These are phyloP conservation scores for Leptodontidium sp. DNA, from an alignment of 2,329 filamentous ascomycete genomes.

Conservation along the genomic window DNA sequence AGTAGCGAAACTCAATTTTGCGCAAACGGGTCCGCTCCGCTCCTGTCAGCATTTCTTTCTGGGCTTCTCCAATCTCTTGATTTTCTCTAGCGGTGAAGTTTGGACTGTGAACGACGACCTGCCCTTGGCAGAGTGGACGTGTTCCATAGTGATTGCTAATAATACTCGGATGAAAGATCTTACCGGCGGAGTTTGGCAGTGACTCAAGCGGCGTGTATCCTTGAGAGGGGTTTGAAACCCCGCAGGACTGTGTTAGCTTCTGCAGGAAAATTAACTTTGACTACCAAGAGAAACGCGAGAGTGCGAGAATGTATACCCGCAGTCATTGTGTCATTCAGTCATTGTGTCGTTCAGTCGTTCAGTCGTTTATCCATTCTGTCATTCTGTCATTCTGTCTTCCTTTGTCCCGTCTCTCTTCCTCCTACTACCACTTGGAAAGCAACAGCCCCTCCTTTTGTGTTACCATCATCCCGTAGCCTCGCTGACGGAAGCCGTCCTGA, in stretches of 20 bases:
- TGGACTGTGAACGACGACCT: neutral
- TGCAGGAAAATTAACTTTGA: neutral
- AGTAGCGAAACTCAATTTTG: neutral
- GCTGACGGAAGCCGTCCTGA: neutral
- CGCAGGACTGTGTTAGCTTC: neutral
- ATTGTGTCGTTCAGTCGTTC: too few relatives aligned
- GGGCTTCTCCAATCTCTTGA: neutral
- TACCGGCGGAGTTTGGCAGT: neutral
- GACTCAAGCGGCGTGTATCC: neutral
- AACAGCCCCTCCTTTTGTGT: neutral
- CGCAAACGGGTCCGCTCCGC: neutral
- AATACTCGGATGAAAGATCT: neutral
- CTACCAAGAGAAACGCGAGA: neutral
- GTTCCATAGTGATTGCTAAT: neutral
- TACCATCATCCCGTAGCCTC: conserved; percentile 1
- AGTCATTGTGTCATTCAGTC: neutral
- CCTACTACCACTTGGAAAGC: neutral
- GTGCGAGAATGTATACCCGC: neutral
- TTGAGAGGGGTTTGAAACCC: neutral
- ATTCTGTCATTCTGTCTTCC: too few relatives aligned
- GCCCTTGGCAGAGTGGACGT: conserved; percentile 1
- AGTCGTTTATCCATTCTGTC: too few relatives aligned
- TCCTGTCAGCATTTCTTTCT: neutral
- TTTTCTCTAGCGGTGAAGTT: neutral
- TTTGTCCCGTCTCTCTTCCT: neutral